Evolutionary conservation across 2,329 filamentous ascomycete species (phyloP).

Genomic region (Sphaerostilbella broomeana): DNA sequence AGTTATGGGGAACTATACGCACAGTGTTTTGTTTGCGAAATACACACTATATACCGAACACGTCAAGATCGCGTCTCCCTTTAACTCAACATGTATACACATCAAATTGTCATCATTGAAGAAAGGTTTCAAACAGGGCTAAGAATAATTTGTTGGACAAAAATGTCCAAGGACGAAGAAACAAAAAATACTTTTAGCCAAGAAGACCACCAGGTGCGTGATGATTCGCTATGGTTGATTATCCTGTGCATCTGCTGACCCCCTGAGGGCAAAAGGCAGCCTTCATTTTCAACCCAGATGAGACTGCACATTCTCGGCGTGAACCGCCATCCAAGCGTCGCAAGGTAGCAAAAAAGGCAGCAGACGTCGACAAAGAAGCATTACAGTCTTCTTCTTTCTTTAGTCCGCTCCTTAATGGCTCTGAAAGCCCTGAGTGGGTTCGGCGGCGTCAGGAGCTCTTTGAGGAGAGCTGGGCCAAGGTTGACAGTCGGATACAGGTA

Average conservation of each 20-base stretch:
- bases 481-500: conserved; percentile 56
- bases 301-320: conserved; percentile 26
- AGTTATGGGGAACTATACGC: no score
- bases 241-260: conserved; percentile 8
- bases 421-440: conserved; percentile 43
- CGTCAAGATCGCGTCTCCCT: no score
- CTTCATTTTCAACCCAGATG: conserved; percentile 54
- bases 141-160: neutral
- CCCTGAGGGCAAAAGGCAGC: conserved; percentile 42
- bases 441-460: conserved; percentile 53
- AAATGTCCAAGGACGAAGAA: conserved; percentile 21
- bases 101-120: neutral
- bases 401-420: conserved; percentile 47
- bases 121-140: neutral
- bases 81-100: neutral
- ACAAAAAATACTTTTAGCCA: conserved; percentile 25
- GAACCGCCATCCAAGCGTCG: conserved; percentile 50
- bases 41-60: no score
- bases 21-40: no score
- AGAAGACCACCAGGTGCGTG: conserved; percentile 39
- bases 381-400: conserved; percentile 31
- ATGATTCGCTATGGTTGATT: no score
- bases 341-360: conserved; percentile 40
- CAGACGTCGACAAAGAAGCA: conserved; percentile 12
- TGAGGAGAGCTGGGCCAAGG: conserved; percentile 55